phyloP scores from a whole-genome alignment of 345 rosid species.

The Eutrema heterophyllum region DNA sequence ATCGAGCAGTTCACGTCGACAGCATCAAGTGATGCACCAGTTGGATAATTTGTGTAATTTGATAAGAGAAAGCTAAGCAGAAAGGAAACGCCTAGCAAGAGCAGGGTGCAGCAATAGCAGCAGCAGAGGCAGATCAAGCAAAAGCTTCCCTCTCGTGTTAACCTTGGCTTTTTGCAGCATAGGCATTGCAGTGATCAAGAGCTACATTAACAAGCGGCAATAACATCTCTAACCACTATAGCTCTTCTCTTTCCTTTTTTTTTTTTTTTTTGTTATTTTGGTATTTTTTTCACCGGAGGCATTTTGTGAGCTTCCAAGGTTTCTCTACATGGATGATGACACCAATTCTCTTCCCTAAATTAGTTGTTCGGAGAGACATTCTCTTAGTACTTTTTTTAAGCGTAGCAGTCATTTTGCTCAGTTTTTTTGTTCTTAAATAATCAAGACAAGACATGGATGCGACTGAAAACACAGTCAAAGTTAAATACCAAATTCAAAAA shows the following conservation, averaged over 20 bases:
- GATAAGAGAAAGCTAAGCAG: constrained; percentile 44
- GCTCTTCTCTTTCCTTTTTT: not conserved
- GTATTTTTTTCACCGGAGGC: constrained; percentile 12
- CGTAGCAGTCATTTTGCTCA: not conserved
- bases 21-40: constrained; percentile 73
- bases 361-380: too few species aligned
- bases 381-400: not conserved
- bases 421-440: not conserved
- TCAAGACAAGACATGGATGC: constrained; percentile 3
- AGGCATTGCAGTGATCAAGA: constrained; percentile 53
- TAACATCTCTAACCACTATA: constrained; percentile 17
- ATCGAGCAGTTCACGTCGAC: constrained; percentile 53
- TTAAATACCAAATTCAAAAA: not conserved
- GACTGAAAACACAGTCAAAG: not conserved
- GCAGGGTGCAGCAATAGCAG: constrained; percentile 21
- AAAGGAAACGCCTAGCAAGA: constrained; percentile 38
- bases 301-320: too few species aligned
- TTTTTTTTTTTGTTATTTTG: not conserved
- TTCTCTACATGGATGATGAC: not conserved
- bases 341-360: not conserved
- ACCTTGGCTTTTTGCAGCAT: constrained; percentile 59
- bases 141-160: constrained; percentile 40
- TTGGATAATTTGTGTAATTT: constrained; percentile 62
- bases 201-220: constrained; percentile 41
- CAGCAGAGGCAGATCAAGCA: constrained; percentile 27